Conservation (phyloP, 73 alveolate genomes). For the Effrenium voratum region DNA sequence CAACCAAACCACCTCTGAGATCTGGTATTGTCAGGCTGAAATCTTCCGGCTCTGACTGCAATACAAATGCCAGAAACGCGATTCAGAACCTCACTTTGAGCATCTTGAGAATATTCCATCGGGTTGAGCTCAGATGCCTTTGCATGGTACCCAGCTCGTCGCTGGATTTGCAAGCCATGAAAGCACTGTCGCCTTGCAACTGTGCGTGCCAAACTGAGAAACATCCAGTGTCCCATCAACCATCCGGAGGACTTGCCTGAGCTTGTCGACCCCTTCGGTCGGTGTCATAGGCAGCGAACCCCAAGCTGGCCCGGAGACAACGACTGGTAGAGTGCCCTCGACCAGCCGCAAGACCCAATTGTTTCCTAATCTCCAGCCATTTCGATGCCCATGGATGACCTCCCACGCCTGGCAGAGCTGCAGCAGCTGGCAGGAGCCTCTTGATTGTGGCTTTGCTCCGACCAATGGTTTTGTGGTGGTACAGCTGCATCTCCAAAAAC, state of each 20-base stretch:
- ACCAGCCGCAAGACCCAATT: neutral
- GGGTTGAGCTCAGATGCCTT: neutral
- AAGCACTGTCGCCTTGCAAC: neutral
- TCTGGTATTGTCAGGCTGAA: neutral
- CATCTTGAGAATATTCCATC: neutral
- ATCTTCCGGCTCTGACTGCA: neutral
- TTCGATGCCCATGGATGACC: neutral
- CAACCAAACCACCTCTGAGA: neutral
- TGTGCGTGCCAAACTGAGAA: neutral
- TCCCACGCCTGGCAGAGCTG: neutral
- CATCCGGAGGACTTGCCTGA: neutral
- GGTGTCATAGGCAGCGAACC: neutral
- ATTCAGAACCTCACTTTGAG: neutral
- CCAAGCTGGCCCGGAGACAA: neutral
- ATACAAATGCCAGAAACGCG: neutral
- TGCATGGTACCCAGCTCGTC: neutral
- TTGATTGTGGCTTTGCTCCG: neutral
- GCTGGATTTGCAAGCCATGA: neutral
- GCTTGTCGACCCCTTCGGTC: neutral
- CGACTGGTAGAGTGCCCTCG: neutral
- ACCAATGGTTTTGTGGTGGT: neutral
- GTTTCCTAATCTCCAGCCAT: neutral
- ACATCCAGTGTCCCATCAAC: neutral
- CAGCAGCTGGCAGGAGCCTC: neutral
- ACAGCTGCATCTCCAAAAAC: neutral